phyloP scores from a whole-genome alignment of 2,329 filamentous ascomycete genomes.

The Trichoderma arundinaceum region DNA sequence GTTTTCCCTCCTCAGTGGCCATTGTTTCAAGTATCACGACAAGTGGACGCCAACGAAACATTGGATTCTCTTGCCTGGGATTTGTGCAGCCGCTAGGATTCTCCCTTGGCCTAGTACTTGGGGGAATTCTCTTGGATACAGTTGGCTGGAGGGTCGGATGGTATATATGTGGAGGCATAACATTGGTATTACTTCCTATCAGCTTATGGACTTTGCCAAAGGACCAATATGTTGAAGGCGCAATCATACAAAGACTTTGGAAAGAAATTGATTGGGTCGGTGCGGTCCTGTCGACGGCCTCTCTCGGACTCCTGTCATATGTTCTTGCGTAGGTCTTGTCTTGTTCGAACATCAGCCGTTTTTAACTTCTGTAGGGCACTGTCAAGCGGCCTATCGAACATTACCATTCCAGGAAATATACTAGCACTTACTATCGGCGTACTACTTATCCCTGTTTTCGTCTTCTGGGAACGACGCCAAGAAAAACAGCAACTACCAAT shows the following conservation, averaged over 20 bases:
- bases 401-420: conserved; percentile 26
- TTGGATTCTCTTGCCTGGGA: conserved; percentile 52
- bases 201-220: not conserved
- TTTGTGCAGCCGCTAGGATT: conserved; percentile 55
- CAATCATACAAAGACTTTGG: not conserved
- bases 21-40: conserved; percentile 48
- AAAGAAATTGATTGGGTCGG: conserved; percentile 60
- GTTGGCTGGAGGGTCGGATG: conserved; percentile 52
- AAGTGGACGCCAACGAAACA: conserved; percentile 46
- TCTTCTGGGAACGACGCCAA: conserved; percentile 32
- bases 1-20: conserved; percentile 46
- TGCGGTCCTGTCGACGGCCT: conserved; percentile 51
- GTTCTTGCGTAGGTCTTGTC: conserved; percentile 54
- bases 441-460: conserved; percentile 29
- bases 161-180: conserved; percentile 48
- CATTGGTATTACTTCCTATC: conserved; percentile 46
- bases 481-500: conserved; percentile 30
- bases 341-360: conserved; percentile 34
- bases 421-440: conserved; percentile 21
- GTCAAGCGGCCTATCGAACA: not conserved
- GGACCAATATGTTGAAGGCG: not conserved
- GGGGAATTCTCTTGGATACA: conserved; percentile 55
- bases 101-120: conserved; percentile 55
- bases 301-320: conserved; percentile 57
- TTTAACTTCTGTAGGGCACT: not conserved